phyloP scores from a whole-genome alignment of 2,329 filamentous ascomycete genomes.

The Xylariaceae sp. region DNA sequence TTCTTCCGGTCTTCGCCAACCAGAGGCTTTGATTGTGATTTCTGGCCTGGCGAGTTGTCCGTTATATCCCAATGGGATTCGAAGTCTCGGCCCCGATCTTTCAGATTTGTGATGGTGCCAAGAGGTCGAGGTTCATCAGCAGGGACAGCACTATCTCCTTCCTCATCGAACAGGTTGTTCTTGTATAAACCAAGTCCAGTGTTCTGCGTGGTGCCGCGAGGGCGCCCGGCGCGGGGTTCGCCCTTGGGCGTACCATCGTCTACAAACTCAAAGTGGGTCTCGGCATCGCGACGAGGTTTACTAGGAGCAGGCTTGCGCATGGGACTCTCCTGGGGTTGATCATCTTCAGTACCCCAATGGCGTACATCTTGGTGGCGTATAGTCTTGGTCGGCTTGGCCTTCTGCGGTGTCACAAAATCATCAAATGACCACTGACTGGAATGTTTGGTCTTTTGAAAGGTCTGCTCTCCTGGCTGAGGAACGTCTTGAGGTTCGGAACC shows the following conservation, averaged over 20 bases:
- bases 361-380: constrained; percentile 69
- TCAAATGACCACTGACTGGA: constrained; percentile 83
- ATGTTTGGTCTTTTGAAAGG: constrained; percentile 63
- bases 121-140: constrained; percentile 51
- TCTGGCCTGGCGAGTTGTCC: constrained; percentile 63
- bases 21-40: constrained; percentile 45
- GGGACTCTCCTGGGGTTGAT: constrained; percentile 60
- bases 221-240: constrained; percentile 50
- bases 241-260: constrained; percentile 69
- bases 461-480: constrained; percentile 44
- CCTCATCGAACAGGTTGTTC: constrained; percentile 71
- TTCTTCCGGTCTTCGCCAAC: constrained; percentile 65
- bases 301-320: constrained; percentile 59
- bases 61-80: constrained; percentile 75
- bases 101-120: constrained; percentile 71
- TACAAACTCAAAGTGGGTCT: constrained; percentile 80
- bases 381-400: constrained; percentile 63
- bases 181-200: constrained; percentile 74
- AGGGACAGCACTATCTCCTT: constrained; percentile 45
- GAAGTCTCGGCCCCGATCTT: constrained; percentile 76
- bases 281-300: constrained; percentile 76
- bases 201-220: constrained; percentile 63
- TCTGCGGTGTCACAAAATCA: constrained; percentile 83
- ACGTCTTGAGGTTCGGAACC: constrained; percentile 57
- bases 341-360: constrained; percentile 77